A percentile compares a stretch with the other conserved stretches of the same genome.
Evolutionary conservation across 192 early-diverging fungal species (phyloP).

Genomic region (Chytriomyces hyalinus): DNA sequence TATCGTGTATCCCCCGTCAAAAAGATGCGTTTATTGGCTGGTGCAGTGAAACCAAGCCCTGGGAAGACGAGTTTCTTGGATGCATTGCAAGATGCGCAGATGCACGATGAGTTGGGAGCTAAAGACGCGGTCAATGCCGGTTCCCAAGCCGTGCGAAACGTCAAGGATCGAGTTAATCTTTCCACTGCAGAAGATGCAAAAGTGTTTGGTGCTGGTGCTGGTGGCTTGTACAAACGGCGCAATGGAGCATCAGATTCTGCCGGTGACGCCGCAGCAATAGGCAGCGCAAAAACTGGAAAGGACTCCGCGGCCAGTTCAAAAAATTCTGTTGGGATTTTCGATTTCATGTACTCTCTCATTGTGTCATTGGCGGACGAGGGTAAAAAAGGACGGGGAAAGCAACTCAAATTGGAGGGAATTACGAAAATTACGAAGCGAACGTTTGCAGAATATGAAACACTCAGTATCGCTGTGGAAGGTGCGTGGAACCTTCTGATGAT

Average conservation of each 20-base stretch:
- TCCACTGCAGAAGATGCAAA: no score
- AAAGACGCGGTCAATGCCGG: no score
- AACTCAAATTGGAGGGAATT: background rate
- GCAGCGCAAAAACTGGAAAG: background rate
- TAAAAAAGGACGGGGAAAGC: background rate
- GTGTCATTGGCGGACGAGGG: background rate
- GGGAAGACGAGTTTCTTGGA: constrained; percentile 24
- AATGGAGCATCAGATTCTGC: background rate
- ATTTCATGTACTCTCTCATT: background rate
- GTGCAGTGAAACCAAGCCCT: constrained; percentile 28
- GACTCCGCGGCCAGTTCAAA: no score
- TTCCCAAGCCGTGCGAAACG: no score
- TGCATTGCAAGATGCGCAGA: constrained; percentile 6
- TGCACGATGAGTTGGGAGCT: background rate
- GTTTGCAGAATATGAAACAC: constrained; percentile 23
- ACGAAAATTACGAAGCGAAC: background rate
- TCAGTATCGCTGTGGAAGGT: constrained; percentile 17
- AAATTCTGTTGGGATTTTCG: background rate
- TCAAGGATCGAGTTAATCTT: no score
- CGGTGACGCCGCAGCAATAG: background rate
- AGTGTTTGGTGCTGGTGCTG: background rate
- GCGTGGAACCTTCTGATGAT: background rate
- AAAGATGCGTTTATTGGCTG: constrained; percentile 4
- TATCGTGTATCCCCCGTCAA: constrained; percentile 4
- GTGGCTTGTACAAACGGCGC: constrained; percentile 4